Conservation (phyloP, 2,329 filamentous ascomycete species). For the Fusarium setosum region DNA sequence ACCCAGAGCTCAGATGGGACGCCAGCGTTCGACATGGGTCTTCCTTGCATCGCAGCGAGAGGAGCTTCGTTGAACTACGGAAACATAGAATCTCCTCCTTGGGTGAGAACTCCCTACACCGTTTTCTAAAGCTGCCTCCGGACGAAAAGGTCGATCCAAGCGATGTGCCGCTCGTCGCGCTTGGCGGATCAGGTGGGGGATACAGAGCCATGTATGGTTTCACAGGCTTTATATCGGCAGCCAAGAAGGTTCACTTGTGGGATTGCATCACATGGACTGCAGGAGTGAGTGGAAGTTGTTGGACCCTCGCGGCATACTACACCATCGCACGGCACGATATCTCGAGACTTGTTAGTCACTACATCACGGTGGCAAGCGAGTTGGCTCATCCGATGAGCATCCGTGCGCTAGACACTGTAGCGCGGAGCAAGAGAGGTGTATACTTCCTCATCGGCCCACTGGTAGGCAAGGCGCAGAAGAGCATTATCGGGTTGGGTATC, state of each 20-base stretch:
- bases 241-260: constrained; percentile 28
- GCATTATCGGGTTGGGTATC: constrained; percentile 35
- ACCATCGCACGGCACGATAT: constrained; percentile 35
- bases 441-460: constrained; percentile 36
- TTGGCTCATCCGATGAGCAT: constrained; percentile 36
- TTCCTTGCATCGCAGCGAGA: constrained; percentile 20
- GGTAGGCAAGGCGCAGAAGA: constrained; percentile 36
- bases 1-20: constrained; percentile 36
- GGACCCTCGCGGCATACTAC: constrained; percentile 38
- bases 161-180: constrained; percentile 36
- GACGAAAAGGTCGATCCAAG: constrained; percentile 19
- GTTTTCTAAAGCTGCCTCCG: constrained; percentile 11
- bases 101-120: constrained; percentile 19
- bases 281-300: constrained; percentile 40
- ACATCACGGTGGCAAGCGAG: constrained; percentile 31
- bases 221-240: constrained; percentile 23
- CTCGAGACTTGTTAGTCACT: constrained; percentile 23
- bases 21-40: constrained; percentile 26
- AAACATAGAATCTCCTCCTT: constrained; percentile 23
- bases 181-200: constrained; percentile 36
- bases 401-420: constrained; percentile 19
- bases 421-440: constrained; percentile 27
- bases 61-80: constrained; percentile 22
- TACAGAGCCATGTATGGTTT: constrained; percentile 43
- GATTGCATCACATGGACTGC: constrained; percentile 39